Conservation (phyloP, 352 stramenopile genomes). For the Phytophthora cryptogea region DNA sequence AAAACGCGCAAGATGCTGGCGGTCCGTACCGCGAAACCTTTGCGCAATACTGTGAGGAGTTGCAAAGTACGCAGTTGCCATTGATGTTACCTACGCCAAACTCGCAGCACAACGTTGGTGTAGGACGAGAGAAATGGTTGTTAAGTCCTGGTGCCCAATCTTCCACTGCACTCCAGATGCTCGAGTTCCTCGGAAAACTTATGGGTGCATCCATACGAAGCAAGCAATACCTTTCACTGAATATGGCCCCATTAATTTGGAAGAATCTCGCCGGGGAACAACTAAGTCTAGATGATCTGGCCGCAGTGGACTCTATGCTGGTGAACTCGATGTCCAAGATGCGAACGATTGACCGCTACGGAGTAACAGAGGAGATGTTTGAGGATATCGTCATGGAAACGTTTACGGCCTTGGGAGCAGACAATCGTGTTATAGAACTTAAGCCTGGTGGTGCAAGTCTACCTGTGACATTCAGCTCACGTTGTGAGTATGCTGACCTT, state of each 20-base stretch:
- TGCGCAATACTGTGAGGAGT: constrained; percentile 79
- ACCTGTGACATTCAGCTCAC: constrained; percentile 80
- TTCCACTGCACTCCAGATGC: constrained; percentile 73
- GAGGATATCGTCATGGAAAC: constrained; percentile 91
- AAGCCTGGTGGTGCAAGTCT: constrained; percentile 61
- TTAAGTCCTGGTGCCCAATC: constrained; percentile 77
- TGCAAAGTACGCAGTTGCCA: constrained; percentile 80
- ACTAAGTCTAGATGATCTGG: constrained; percentile 80
- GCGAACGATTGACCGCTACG: constrained; percentile 72
- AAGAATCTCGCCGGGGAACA: constrained; percentile 85
- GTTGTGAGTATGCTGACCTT: constrained; percentile 79
- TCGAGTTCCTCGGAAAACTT: constrained; percentile 93
- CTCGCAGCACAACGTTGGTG: constrained; percentile 86
- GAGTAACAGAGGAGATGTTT: constrained; percentile 88
- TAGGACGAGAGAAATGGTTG: constrained; percentile 90
- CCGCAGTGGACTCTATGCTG: constrained; percentile 83
- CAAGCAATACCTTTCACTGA: constrained; percentile 89
- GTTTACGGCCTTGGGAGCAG: constrained; percentile 89
- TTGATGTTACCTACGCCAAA: constrained; percentile 91
- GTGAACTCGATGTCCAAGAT: constrained; percentile 90
- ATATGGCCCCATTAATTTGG: constrained; percentile 89
- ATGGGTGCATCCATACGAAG: constrained; percentile 89
- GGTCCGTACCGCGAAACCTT: constrained; percentile 89
- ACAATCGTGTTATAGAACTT: constrained; percentile 81
- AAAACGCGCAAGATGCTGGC: constrained; percentile 86